Conservation (phyloP, 108 stramenopile species). For the Nitzschia sp. region DNA sequence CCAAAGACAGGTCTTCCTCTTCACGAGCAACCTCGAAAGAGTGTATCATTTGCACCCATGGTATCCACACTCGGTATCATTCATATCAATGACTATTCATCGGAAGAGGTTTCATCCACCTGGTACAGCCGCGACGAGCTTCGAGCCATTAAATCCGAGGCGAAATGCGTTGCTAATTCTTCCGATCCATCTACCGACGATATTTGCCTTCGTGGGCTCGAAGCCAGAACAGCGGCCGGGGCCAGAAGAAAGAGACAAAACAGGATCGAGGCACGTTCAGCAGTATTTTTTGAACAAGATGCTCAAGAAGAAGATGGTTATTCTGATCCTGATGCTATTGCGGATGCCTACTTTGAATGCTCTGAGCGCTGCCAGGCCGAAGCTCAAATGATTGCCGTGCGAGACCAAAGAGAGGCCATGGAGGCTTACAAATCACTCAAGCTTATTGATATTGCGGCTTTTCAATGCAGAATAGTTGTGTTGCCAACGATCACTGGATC, state of each 20-base stretch:
- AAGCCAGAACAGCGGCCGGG: slow-evolving; percentile 18
- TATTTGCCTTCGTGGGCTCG: slow-evolving; percentile 25
- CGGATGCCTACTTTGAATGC: slow-evolving; percentile 27
- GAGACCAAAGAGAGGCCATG: slow-evolving; percentile 23
- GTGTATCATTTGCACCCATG: slow-evolving; percentile 20
- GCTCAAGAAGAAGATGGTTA: slow-evolving; percentile 28
- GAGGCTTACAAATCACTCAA: slow-evolving; percentile 8
- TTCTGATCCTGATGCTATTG: slow-evolving; percentile 31
- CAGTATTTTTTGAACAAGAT: slow-evolving; percentile 31
- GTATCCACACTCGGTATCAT: slow-evolving; percentile 3
- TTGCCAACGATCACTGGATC: slow-evolving; percentile 2
- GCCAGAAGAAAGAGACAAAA: slow-evolving; percentile 22
- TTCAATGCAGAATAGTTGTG: slow-evolving; percentile 1
- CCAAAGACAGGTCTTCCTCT: background rate
- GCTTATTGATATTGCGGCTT: background rate
- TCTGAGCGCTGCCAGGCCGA: slow-evolving; percentile 16
- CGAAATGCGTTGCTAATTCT: slow-evolving; percentile 14
- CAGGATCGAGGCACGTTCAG: slow-evolving; percentile 23
- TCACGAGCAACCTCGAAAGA: background rate
- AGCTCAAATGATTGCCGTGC: slow-evolving; percentile 26
- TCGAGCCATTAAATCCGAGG: slow-evolving; percentile 21
- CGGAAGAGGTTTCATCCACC: slow-evolving; percentile 13
- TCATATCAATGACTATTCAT: slow-evolving; percentile 10
- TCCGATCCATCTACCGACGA: background rate
- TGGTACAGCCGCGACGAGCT: slow-evolving; percentile 30